These are phyloP conservation scores for Phylloporus sp. DNA, from an alignment of 1,284 basidiomycete species.

Conservation along the genomic window DNA sequence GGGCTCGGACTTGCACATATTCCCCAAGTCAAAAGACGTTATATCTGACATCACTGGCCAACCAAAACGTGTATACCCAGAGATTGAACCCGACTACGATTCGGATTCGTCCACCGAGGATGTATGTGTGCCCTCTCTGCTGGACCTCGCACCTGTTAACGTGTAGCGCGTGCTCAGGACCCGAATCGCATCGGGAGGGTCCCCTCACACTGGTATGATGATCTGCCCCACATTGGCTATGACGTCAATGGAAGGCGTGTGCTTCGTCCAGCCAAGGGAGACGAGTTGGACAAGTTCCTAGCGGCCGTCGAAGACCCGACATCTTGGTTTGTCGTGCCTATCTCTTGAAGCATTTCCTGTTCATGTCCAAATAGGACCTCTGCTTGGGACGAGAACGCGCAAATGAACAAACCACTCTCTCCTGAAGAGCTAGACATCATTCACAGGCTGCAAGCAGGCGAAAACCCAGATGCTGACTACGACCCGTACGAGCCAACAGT, in stretches of 20 bases:
- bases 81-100: conserved; percentile 96
- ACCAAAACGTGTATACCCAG: conserved; percentile 89
- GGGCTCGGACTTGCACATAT: conserved; percentile 46
- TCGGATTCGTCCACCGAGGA: conserved; percentile 98
- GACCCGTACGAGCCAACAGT: conserved; percentile 93
- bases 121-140: conserved; percentile 51
- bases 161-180: conserved; percentile 51
- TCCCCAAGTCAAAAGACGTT: conserved; percentile 70
- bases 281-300: conserved; percentile 98
- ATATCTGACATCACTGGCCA: conserved; percentile 86
- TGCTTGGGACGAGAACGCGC: conserved; percentile 89
- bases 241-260: conserved; percentile 95
- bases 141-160: conserved; percentile 10
- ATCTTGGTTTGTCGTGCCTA: conserved; percentile 67
- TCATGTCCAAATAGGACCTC: conserved; percentile 69
- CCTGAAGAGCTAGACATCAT: conserved; percentile 97
- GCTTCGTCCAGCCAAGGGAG: conserved; percentile 91
- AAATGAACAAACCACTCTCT: conserved; percentile 87
- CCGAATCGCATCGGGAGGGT: conserved; percentile 95
- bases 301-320: conserved; percentile 92
- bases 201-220: conserved; percentile 99
- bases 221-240: conserved; percentile 99
- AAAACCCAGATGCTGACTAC: conserved; percentile 90
- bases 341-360: conserved; percentile 5
- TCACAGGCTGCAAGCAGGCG: conserved; percentile 84